Percentiles rank a stretch among this genome's conserved stretches.
Conservation (phyloP, 169 alveolate species). For the Miamiensis avidus region DNA sequence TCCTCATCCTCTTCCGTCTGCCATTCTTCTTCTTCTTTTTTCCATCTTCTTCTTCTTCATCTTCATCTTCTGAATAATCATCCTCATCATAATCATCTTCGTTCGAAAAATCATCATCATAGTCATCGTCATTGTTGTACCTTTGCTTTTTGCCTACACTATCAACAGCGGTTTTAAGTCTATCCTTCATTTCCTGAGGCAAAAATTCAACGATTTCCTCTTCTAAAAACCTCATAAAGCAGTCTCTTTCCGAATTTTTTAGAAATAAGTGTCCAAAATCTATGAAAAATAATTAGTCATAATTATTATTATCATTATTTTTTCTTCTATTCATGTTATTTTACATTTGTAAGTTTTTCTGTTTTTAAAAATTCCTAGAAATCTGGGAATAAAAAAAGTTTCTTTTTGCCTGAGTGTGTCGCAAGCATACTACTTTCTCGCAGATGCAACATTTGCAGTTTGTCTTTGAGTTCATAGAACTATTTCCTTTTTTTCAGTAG, state of each 20-base stretch:
- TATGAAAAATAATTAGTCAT: too few relatives aligned
- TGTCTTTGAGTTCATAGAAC: not conserved
- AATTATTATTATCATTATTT: too few relatives aligned
- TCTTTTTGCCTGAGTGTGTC: not conserved
- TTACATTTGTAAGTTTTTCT: not conserved
- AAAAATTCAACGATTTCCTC: not conserved
- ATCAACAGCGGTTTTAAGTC: not conserved
- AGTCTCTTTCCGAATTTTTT: not conserved
- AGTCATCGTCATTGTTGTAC: not conserved
- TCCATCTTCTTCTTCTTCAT: not conserved
- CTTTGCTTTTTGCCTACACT: not conserved
- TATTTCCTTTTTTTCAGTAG: not conserved
- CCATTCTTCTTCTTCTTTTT: too few relatives aligned
- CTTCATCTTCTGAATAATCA: not conserved
- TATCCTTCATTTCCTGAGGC: not conserved
- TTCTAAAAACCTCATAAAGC: not conserved
- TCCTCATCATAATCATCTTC: not conserved
- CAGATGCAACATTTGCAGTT: not conserved
- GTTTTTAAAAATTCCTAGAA: not conserved
- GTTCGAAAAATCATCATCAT: not conserved
- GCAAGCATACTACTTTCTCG: not conserved
- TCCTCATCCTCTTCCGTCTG: not conserved
- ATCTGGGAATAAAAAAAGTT: not conserved
- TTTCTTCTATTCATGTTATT: not conserved
- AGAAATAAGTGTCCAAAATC: not conserved